Conservation (phyloP, 2,329 filamentous ascomycete species). For the Chaetomium olivaceum region DNA sequence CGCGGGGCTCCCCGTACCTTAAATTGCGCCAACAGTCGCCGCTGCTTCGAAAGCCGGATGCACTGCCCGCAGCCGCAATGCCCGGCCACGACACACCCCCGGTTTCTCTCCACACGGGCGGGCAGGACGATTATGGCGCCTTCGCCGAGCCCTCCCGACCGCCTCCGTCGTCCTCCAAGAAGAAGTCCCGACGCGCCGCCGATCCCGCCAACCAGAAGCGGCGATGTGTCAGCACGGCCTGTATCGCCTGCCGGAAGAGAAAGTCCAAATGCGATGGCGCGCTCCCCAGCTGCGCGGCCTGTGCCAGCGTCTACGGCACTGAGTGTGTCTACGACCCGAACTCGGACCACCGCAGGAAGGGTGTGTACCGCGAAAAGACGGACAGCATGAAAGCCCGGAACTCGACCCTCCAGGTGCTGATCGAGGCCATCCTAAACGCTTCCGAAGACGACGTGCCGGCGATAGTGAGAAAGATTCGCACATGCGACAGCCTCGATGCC, state of each 20-base stretch:
- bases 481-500: constrained; percentile 68
- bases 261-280: constrained; percentile 93
- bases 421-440: constrained; percentile 90
- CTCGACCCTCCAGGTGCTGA: constrained; percentile 85
- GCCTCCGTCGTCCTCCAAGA: constrained; percentile 39
- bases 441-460: constrained; percentile 81
- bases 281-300: constrained; percentile 89
- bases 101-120: constrained; percentile 13
- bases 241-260: constrained; percentile 74
- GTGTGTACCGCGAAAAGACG: constrained; percentile 92
- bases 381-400: constrained; percentile 84
- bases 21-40: constrained; percentile 1
- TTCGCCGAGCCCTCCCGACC: constrained; percentile 11
- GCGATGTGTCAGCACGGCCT: constrained; percentile 81
- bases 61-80: constrained; percentile 18
- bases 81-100: constrained; percentile 18
- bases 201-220: constrained; percentile 61
- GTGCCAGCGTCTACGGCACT: constrained; percentile 87
- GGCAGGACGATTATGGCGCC: constrained; percentile 16
- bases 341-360: constrained; percentile 93
- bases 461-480: constrained; percentile 83
- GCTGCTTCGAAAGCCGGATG: neutral
- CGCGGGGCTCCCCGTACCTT: constrained; percentile 11
- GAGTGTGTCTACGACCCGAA: constrained; percentile 94
- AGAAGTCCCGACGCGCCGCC: constrained; percentile 52